A percentile compares a stretch with the other conserved stretches of the same genome.
phyloP scores from a whole-genome alignment of 1,284 basidiomycete genomes.

The Porodaedalea pini region DNA sequence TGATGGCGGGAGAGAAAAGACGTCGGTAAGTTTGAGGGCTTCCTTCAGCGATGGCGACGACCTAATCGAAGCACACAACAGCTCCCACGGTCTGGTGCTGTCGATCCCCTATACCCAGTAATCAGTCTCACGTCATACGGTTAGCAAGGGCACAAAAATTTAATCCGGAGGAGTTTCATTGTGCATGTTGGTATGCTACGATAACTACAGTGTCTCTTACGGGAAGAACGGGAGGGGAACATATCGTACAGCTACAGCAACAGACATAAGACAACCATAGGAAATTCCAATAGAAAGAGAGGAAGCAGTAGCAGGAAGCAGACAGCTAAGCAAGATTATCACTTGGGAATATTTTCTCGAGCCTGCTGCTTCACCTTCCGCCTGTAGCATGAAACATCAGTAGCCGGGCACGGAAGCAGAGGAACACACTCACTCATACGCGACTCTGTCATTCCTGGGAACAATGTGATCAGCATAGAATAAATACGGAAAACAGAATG shows the following conservation, averaged over 20 bases:
- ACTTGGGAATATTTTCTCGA: constrained; percentile 81
- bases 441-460: constrained; percentile 82
- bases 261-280: not conserved
- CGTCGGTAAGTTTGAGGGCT: not conserved
- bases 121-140: not conserved
- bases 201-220: too few species aligned
- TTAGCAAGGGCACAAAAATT: not conserved
- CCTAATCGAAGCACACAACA: not conserved
- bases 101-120: not conserved
- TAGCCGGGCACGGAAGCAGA: constrained; percentile 7
- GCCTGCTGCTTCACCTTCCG: constrained; percentile 79
- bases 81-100: not conserved
- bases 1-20: not conserved
- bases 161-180: not conserved
- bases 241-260: not conserved
- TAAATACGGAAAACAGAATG: constrained; percentile 2
- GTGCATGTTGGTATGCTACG: too few species aligned
- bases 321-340: constrained; percentile 25
- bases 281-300: not conserved
- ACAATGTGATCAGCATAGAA: not conserved
- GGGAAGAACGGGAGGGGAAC: not conserved
- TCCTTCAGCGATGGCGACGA: not conserved
- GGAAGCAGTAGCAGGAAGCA: not conserved
- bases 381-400: constrained; percentile 37
- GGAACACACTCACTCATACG: constrained; percentile 71